A percentile compares a stretch with the other conserved stretches of the same genome.
phyloP scores from a whole-genome alignment of 2,329 filamentous ascomycete genomes.

The Penicillium sp. region DNA sequence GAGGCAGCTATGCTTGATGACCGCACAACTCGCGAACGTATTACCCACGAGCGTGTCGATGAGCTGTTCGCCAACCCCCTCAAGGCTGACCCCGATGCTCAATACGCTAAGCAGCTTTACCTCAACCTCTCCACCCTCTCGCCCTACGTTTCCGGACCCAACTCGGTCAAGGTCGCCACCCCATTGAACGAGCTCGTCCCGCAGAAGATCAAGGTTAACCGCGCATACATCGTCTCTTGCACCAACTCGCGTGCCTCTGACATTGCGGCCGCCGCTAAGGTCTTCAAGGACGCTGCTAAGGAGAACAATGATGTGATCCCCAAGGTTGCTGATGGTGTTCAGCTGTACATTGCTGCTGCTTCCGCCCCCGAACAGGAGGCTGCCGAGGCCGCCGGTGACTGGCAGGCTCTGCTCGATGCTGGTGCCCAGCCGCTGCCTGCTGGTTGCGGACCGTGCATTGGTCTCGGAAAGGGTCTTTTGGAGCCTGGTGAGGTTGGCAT shows the following conservation, averaged over 20 bases:
- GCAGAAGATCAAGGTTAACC: constrained; percentile 75
- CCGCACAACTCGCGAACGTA: constrained; percentile 54
- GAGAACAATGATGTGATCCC: constrained; percentile 62
- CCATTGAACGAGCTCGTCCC: constrained; percentile 72
- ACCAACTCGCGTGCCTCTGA: constrained; percentile 85
- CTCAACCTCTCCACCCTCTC: constrained; percentile 80
- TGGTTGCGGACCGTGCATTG: constrained; percentile 84
- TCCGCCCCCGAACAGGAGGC: constrained; percentile 73
- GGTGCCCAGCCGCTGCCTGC: constrained; percentile 72
- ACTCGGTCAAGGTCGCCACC: constrained; percentile 84
- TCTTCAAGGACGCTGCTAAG: constrained; percentile 75
- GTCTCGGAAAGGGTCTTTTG: constrained; percentile 75
- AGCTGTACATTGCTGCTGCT: constrained; percentile 88
- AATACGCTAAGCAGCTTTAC: constrained; percentile 80
- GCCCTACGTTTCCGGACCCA: constrained; percentile 83
- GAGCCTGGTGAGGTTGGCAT: constrained; percentile 87
- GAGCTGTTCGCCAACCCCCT: constrained; percentile 68
- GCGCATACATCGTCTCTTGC: constrained; percentile 86
- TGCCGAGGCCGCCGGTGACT: constrained; percentile 80
- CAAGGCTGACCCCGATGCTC: constrained; percentile 71
- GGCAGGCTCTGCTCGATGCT: constrained; percentile 78
- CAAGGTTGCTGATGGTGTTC: constrained; percentile 72
- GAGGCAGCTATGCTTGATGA: constrained; percentile 61
- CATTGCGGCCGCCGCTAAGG: constrained; percentile 75
- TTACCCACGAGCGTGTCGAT: constrained; percentile 74